These are phyloP conservation scores for Claviceps sp. DNA, from an alignment of 2,329 filamentous ascomycete species.

Conservation along the genomic window DNA sequence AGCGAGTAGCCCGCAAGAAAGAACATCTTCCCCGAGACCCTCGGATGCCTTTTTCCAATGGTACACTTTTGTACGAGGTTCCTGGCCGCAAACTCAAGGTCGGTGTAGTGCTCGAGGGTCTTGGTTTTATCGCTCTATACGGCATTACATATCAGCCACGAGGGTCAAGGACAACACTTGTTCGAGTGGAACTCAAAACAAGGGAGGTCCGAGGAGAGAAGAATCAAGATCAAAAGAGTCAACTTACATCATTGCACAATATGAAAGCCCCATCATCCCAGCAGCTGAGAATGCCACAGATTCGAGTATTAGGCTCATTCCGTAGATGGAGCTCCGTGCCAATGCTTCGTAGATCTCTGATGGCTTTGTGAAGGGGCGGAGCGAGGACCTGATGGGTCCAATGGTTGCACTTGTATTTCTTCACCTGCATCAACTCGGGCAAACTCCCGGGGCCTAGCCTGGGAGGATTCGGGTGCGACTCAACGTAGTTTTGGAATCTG, in stretches of 20 bases:
- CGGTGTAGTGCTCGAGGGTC: not conserved
- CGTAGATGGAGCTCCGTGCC: not conserved
- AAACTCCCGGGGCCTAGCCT: not conserved
- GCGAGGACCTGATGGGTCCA: too few relatives aligned
- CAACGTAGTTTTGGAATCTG: not conserved
- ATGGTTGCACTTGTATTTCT: not conserved
- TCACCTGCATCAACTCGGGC: not conserved
- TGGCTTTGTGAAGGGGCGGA: not conserved
- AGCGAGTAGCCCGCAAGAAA: not conserved
- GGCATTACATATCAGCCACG: not conserved
- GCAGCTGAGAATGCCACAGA: not conserved
- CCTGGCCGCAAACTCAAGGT: not conserved
- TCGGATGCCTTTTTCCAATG: not conserved
- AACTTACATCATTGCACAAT: conserved; percentile 1
- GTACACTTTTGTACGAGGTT: not conserved
- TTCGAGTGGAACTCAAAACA: not conserved
- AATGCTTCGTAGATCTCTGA: not conserved
- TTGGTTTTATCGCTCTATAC: not conserved
- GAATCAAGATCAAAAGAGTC: not conserved
- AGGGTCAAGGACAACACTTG: not conserved
- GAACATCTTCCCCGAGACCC: not conserved
- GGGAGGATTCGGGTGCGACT: too few relatives aligned
- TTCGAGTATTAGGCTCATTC: not conserved
- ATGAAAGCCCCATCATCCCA: not conserved
- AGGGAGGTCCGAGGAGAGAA: not conserved